Evolutionary conservation across 768 basidiomycete genomes (phyloP).

Genomic region (Leccinum rimulosum): DNA sequence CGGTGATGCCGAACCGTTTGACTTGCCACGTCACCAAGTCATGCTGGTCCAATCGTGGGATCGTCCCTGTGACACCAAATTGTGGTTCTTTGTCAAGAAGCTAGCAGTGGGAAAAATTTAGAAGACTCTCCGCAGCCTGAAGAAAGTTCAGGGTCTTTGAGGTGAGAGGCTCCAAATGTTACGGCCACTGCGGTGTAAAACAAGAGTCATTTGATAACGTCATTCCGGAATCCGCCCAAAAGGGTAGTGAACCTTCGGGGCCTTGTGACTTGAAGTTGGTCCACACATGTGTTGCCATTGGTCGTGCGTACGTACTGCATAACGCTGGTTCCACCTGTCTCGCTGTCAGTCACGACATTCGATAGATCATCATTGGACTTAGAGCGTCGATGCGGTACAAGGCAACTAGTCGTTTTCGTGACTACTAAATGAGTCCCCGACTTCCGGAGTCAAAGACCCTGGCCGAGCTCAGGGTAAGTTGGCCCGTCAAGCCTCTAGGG

Average conservation of each 20-base stretch:
- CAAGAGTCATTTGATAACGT: not conserved
- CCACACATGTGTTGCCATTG: not conserved
- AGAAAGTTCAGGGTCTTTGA: not conserved
- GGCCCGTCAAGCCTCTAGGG: not conserved
- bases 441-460: not conserved
- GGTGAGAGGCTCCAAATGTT: not conserved
- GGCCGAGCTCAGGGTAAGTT: not conserved
- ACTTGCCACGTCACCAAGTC: conserved; percentile 13
- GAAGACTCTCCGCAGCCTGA: not conserved
- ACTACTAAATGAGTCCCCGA: not conserved
- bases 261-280: not conserved
- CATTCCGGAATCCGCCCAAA: not conserved
- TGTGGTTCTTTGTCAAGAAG: not conserved
- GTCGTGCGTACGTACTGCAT: not conserved
- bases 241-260: not conserved
- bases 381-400: not conserved
- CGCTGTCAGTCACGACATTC: not conserved
- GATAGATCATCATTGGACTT: not conserved
- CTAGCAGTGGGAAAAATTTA: not conserved
- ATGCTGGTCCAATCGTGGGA: not conserved
- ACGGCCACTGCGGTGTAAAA: not conserved
- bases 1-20: not conserved
- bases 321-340: not conserved
- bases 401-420: not conserved
- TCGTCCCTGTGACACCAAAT: not conserved